Evolutionary conservation across 179 eudicot genomes (phyloP), one percentile per base, ranked within the genome.

Genomic region (Spinacia oleracea): DNA sequence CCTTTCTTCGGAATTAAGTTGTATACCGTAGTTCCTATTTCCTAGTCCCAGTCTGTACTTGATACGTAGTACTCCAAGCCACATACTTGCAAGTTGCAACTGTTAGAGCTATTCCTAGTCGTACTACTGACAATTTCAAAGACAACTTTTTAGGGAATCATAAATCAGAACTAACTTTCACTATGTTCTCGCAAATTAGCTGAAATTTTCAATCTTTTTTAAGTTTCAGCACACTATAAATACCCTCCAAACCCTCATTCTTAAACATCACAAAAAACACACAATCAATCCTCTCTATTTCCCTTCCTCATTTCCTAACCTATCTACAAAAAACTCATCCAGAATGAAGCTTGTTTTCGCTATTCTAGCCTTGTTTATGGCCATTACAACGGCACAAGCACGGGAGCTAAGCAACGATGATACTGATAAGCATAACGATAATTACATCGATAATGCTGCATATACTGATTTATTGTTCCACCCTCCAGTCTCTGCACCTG

Each of bases 331-430:
- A 69, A n/a, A n/a, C 1, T 42, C 43, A 23, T n/a, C 42, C 53
- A 32, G 67, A 70, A 80, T 66, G 78, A 65, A 67, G 58, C 2
- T 27, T 6, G 20, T 50, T 6, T 1, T 74, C 1, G 23, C 73
- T 11, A 16, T 65, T 14, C 5, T 79, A 27, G 82, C 82, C 55
- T 10, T 73, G 7, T 35, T 64, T 10, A 9, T 64, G 12, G 72
- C 51, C 67, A 25, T 66, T 10, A 5, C 55, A 4, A 34, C 63
- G 21, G 71, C 81, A n/a, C 64, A 73, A 62, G 55, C 67, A 12
- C 67, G 29, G 21, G 50, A 48, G 5, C 20, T 48, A 15, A 48
- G 21, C 29, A 25, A 25, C 2, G 62, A 27, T 64, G 25, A 69
- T 42, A n/a, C n/a, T n/a, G 32, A 35, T 32, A 18, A 25, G 0